Evolutionary conservation across 2,329 filamentous ascomycete genomes (phyloP).

Genomic region (Colletotrichum caudatum): DNA sequence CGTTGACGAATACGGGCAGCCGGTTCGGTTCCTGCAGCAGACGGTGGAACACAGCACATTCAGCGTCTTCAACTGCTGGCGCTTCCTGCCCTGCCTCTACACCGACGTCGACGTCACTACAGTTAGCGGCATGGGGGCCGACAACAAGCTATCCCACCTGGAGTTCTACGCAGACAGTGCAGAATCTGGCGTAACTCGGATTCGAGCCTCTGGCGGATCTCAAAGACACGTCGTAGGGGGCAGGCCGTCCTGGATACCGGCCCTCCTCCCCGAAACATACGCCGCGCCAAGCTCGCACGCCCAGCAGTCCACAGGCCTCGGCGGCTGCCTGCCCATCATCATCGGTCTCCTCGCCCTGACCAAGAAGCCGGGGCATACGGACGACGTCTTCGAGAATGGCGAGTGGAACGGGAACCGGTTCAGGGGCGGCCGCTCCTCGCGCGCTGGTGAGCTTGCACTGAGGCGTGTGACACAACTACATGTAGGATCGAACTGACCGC

Average conservation of each 20-base stretch:
- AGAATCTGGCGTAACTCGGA: slow-evolving; percentile 42
- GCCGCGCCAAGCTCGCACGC: slow-evolving; percentile 30
- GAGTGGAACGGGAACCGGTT: slow-evolving; percentile 34
- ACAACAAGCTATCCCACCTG: slow-evolving; percentile 47
- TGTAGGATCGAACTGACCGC: neutral
- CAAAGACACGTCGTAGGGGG: slow-evolving; percentile 48
- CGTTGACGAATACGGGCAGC: neutral
- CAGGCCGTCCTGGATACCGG: slow-evolving; percentile 54
- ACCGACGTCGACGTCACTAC: slow-evolving; percentile 13
- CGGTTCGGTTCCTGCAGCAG: neutral
- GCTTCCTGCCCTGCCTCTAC: slow-evolving; percentile 35
- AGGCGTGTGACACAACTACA: neutral
- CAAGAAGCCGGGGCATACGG: slow-evolving; percentile 15
- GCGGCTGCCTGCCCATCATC: slow-evolving; percentile 54
- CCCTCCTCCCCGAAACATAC: slow-evolving; percentile 52
- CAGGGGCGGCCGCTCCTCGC: slow-evolving; percentile 1
- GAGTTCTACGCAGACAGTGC: slow-evolving; percentile 46
- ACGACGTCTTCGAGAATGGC: slow-evolving; percentile 22
- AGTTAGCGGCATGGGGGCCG: slow-evolving; percentile 33
- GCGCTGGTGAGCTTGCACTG: slow-evolving; percentile 20
- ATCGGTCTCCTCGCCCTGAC: slow-evolving; percentile 55
- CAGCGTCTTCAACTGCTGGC: slow-evolving; percentile 42
- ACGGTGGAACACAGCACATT: slow-evolving; percentile 6
- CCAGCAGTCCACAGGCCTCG: slow-evolving; percentile 49
- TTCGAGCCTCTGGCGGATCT: slow-evolving; percentile 46